These are phyloP conservation scores for Leptographium wingfieldii DNA, from an alignment of 2,329 filamentous ascomycete genomes.

Conservation along the genomic window DNA sequence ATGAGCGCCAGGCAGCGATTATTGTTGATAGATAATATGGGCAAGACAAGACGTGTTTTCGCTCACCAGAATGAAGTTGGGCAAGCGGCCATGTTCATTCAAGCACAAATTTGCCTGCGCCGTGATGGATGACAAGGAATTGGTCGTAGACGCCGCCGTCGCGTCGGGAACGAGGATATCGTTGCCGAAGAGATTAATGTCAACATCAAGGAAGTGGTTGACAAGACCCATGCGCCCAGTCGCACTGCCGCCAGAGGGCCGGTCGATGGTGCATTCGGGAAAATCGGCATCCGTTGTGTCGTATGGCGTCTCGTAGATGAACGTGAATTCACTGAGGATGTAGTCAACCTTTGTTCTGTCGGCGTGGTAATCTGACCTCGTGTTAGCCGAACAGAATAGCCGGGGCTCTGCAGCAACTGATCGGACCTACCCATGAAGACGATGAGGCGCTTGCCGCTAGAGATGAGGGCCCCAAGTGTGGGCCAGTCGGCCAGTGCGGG, in stretches of 20 bases:
- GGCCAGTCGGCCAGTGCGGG: constrained; percentile 47
- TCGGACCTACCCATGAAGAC: constrained; percentile 52
- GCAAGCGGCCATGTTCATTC: constrained; percentile 17
- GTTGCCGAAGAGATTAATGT: constrained; percentile 18
- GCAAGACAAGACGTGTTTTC: background rate
- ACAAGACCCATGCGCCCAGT: constrained; percentile 34
- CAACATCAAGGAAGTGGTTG: constrained; percentile 51
- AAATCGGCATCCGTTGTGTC: constrained; percentile 47
- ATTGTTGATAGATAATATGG: background rate
- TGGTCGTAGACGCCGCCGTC: constrained; percentile 25
- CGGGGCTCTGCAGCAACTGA: background rate
- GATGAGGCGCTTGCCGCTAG: constrained; percentile 48
- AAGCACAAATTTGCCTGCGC: constrained; percentile 27
- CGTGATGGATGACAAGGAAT: constrained; percentile 31
- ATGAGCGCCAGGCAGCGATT: too few relatives aligned
- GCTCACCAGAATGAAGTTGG: constrained; percentile 22
- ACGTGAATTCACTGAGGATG: constrained; percentile 48
- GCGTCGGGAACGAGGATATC: constrained; percentile 18
- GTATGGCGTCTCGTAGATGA: constrained; percentile 60
- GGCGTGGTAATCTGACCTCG: constrained; percentile 43
- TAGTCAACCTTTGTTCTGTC: constrained; percentile 41
- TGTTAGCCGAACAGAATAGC: background rate
- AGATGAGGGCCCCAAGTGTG: constrained; percentile 54
- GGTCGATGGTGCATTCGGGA: constrained; percentile 52
- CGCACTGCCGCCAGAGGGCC: constrained; percentile 35